These are phyloP conservation scores for Hymenoscyphus linearis DNA, from an alignment of 2,329 filamentous ascomycete genomes.

Conservation along the genomic window DNA sequence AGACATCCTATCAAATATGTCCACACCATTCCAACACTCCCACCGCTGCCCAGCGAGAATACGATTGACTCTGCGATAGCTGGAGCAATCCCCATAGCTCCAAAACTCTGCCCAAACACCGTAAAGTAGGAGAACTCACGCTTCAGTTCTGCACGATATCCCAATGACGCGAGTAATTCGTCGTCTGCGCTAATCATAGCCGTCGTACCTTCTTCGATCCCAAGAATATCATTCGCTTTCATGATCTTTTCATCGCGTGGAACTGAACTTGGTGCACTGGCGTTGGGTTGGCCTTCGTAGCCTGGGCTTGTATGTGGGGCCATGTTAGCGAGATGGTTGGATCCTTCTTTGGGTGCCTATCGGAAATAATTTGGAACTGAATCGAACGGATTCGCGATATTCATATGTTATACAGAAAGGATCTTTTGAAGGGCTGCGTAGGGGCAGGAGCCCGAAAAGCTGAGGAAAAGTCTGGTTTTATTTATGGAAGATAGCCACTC, in stretches of 20 bases:
- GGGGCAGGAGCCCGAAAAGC: background rate
- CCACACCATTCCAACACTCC: slow-evolving; percentile 30
- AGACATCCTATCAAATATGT: slow-evolving; percentile 30
- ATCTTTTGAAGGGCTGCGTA: background rate
- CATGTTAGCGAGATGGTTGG: background rate
- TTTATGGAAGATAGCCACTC: background rate
- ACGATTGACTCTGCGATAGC: slow-evolving; percentile 31
- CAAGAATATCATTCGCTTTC: slow-evolving; percentile 4
- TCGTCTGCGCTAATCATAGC: slow-evolving; percentile 22
- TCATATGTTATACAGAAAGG: background rate
- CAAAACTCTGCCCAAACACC: slow-evolving; percentile 31
- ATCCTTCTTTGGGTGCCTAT: too few species aligned
- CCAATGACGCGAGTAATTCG: slow-evolving; percentile 26
- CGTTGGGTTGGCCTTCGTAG: background rate
- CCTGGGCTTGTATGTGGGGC: background rate
- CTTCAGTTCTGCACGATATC: slow-evolving; percentile 31
- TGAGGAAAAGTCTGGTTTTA: background rate
- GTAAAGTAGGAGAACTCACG: slow-evolving; percentile 32
- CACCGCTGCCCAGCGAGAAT: slow-evolving; percentile 29
- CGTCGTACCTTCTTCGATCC: slow-evolving; percentile 12
- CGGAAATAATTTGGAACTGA: background rate
- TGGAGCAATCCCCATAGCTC: slow-evolving; percentile 32
- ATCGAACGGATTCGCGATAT: background rate
- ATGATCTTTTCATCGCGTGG: slow-evolving; percentile 8
- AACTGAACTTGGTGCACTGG: slow-evolving; percentile 4